Evolutionary conservation across 2,329 filamentous ascomycete species (phyloP).

Genomic region (Ophiostoma australiae): DNA sequence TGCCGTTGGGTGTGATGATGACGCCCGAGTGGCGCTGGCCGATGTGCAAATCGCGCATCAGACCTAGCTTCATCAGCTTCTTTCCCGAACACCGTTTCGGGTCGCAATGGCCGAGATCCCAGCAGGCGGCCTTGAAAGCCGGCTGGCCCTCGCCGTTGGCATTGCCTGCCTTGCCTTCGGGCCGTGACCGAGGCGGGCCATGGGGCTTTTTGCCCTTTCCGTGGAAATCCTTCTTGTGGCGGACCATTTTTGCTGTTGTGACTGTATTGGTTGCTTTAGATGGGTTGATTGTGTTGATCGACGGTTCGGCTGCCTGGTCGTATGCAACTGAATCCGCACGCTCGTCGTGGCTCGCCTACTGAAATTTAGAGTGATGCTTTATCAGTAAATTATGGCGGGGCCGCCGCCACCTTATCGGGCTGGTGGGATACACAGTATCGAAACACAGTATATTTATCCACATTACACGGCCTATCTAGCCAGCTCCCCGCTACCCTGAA

Average conservation of each 20-base stretch:
- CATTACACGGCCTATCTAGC: not conserved
- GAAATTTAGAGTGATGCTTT: constrained; percentile 4
- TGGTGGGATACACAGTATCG: constrained; percentile 8
- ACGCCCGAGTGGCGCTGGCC: constrained; percentile 90
- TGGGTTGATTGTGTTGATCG: not conserved
- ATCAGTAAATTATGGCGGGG: constrained; percentile 3
- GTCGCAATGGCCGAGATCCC: constrained; percentile 97
- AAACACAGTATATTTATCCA: not conserved
- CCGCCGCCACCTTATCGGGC: constrained; percentile 9
- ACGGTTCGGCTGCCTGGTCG: not conserved
- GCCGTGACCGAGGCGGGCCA: constrained; percentile 51
- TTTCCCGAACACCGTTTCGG: constrained; percentile 96
- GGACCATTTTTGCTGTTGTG: constrained; percentile 61
- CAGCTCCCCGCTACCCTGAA: constrained; percentile 11
- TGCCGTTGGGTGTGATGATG: constrained; percentile 92
- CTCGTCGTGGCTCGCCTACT: not conserved
- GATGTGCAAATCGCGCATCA: constrained; percentile 89
- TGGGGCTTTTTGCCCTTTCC: constrained; percentile 68
- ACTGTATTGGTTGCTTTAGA: not conserved
- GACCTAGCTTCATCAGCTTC: constrained; percentile 80
- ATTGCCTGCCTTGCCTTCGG: not conserved
- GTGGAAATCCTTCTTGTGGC: constrained; percentile 87
- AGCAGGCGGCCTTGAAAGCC: constrained; percentile 87
- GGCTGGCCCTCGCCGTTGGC: constrained; percentile 37
- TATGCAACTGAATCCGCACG: not conserved